Percentiles rank a stretch among this genome's conserved stretches.
Conservation (phyloP, 805 yeast genomes). For the Spathaspora passalidarum region DNA sequence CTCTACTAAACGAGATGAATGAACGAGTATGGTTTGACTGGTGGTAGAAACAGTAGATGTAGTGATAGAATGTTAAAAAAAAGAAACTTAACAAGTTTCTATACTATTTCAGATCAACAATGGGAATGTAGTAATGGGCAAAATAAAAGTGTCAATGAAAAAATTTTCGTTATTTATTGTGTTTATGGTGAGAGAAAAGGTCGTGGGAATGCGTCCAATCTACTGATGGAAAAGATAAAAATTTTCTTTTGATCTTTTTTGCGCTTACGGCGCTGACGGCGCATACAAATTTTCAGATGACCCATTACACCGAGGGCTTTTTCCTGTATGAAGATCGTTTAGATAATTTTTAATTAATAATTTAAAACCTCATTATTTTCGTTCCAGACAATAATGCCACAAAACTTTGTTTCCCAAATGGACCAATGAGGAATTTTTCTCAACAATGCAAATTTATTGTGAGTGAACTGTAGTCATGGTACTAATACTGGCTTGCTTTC, state of each 20-base stretch:
- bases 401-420: not conserved
- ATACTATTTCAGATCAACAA: not conserved
- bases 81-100: too few species aligned
- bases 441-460: too few species aligned
- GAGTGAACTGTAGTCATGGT: too few species aligned
- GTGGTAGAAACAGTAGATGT: too few species aligned
- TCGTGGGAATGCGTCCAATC: not conserved
- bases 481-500: too few species aligned
- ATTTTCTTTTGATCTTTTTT: constrained; percentile 11
- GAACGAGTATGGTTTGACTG: too few species aligned
- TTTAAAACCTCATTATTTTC: too few species aligned
- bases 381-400: not conserved
- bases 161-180: not conserved
- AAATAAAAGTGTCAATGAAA: not conserved
- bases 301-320: not conserved
- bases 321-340: constrained; percentile 2
- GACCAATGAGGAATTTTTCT: too few species aligned
- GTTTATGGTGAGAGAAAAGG: not conserved
- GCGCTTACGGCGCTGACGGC: not conserved
- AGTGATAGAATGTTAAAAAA: too few species aligned
- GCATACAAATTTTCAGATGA: not conserved
- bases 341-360: constrained; percentile 4
- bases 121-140: not conserved
- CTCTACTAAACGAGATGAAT: too few species aligned
- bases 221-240: constrained; percentile 29